A percentile compares a stretch with the other conserved stretches of the same genome.
phyloP scores from a whole-genome alignment of 345 rosid genomes.

The Erodium maritimum region DNA sequence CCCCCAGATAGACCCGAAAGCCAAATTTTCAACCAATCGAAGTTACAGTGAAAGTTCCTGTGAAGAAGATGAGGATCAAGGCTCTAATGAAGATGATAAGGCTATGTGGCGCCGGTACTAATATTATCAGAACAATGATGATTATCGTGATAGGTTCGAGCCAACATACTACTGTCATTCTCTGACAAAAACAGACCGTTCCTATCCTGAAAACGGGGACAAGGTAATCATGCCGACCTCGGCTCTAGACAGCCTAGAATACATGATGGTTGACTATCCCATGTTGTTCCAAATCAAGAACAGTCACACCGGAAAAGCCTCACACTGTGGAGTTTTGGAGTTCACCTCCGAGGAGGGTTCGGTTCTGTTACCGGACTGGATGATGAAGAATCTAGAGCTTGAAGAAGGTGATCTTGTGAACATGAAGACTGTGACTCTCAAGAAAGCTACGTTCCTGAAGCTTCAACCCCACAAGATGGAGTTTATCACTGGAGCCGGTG shows the following conservation, averaged over 20 bases:
- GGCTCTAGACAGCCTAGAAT: neutral
- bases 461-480: constrained; percentile 20
- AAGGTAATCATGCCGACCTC: constrained; percentile 16
- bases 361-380: constrained; percentile 14
- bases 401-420: constrained; percentile 4
- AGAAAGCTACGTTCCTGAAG: constrained; percentile 11
- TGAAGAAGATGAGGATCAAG: no score
- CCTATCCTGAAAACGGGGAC: constrained; percentile 7
- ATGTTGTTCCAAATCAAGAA: constrained; percentile 15
- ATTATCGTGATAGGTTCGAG: neutral
- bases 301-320: neutral
- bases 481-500: constrained; percentile 8
- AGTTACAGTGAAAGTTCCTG: no score
- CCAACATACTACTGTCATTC: neutral
- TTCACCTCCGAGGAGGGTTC: constrained; percentile 15
- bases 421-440: constrained; percentile 2
- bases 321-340: constrained; percentile 19
- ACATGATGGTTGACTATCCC: constrained; percentile 2
- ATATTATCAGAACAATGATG: neutral
- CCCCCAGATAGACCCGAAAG: no score
- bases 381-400: constrained; percentile 20
- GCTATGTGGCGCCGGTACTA: neutral
- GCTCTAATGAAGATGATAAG: neutral
- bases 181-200: neutral
- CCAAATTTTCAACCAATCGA: no score